Conservation (phyloP, 2,329 filamentous ascomycete genomes). For the Canariomyces notabilis region DNA sequence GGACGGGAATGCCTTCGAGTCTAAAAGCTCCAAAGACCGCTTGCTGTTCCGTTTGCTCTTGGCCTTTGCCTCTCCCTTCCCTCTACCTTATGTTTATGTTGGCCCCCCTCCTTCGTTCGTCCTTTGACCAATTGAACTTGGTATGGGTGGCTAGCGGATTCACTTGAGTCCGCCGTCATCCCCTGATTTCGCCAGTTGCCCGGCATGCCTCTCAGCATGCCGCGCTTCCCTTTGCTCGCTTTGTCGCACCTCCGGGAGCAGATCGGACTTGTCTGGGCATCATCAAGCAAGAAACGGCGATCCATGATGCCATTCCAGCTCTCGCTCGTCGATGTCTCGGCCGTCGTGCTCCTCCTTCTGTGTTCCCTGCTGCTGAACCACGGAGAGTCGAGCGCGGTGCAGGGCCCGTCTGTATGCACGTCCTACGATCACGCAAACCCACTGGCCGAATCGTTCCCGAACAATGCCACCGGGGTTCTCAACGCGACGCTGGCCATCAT, state of each 20-base stretch:
- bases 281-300: conserved; percentile 13
- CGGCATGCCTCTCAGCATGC: conserved; percentile 23
- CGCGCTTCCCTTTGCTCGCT: conserved; percentile 18
- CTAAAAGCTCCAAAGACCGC: conserved; percentile 18
- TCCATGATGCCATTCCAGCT: conserved; percentile 21
- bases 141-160: conserved; percentile 17
- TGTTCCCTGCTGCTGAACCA: conserved; percentile 22
- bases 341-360: conserved; percentile 17
- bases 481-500: conserved; percentile 50
- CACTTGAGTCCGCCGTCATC: conserved; percentile 12
- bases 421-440: conserved; percentile 40
- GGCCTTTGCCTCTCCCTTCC: conserved; percentile 9
- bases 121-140: conserved; percentile 6
- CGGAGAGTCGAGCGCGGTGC: conserved; percentile 14
- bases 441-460: conserved; percentile 41
- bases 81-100: conserved; percentile 6
- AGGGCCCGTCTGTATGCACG: conserved; percentile 7
- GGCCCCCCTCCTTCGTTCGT: not conserved
- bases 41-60: conserved; percentile 11
- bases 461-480: conserved; percentile 46
- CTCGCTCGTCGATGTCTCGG: conserved; percentile 20
- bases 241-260: conserved; percentile 13
- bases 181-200: conserved; percentile 4
- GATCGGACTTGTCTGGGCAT: conserved; percentile 12
- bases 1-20: not conserved